phyloP scores from a whole-genome alignment of 139 green algal species.

The Chlorella sp. region DNA sequence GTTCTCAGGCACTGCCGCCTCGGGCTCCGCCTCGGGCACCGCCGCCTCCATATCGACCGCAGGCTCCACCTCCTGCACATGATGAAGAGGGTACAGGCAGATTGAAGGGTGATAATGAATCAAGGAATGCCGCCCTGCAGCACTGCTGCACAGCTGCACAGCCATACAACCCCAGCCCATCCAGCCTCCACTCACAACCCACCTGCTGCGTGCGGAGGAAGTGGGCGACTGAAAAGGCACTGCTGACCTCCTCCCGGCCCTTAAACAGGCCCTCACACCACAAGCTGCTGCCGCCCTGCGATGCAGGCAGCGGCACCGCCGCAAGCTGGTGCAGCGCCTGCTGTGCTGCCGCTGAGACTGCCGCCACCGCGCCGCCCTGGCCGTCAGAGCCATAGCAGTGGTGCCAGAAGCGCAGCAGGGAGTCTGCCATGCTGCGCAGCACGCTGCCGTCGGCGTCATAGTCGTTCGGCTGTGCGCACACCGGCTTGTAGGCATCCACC shows the following conservation, averaged over 20 bases:
- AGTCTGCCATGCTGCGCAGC: conserved; percentile 9
- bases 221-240: background rate
- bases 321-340: background rate
- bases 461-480: background rate
- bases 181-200: background rate
- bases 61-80: too few species aligned
- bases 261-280: background rate
- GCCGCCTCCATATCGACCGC: too few species aligned
- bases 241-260: background rate
- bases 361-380: background rate
- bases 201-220: background rate
- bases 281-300: background rate
- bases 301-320: background rate
- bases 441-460: conserved; percentile 22
- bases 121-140: too few species aligned
- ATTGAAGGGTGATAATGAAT: too few species aligned
- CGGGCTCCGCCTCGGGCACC: too few species aligned
- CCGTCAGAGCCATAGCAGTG: conserved; percentile 34
- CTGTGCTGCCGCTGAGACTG: background rate
- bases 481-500: conserved; percentile 2
- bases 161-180: background rate
- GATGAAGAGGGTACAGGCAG: too few species aligned
- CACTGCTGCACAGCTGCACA: too few species aligned
- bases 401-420: background rate
- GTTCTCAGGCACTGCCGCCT: background rate